These are phyloP conservation scores for Yarrowia sp. DNA, from an alignment of 805 yeast genomes.

Conservation along the genomic window DNA sequence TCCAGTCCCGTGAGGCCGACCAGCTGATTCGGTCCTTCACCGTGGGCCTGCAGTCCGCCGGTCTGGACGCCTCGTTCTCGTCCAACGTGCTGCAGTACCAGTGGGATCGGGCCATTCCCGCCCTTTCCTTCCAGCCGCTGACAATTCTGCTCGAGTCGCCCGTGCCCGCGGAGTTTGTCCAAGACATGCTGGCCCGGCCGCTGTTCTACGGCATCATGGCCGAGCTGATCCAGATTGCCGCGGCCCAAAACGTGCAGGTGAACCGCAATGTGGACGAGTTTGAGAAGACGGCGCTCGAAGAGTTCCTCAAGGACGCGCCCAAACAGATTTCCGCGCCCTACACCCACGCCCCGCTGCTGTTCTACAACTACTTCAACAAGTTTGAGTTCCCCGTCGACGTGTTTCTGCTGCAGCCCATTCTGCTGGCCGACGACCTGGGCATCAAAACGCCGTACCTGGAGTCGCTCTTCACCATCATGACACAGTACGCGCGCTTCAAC, in stretches of 20 bases:
- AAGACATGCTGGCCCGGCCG: slow-evolving; percentile 84
- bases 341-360: slow-evolving; percentile 60
- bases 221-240: slow-evolving; percentile 69
- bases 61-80: slow-evolving; percentile 42
- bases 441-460: slow-evolving; percentile 91
- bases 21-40: slow-evolving; percentile 40
- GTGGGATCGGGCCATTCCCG: slow-evolving; percentile 85
- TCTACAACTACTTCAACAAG: slow-evolving; percentile 68
- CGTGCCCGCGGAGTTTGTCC: slow-evolving; percentile 62
- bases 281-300: slow-evolving; percentile 22
- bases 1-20: slow-evolving; percentile 29
- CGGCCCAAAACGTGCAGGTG: slow-evolving; percentile 65
- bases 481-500: slow-evolving; percentile 49
- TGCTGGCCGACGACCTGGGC: slow-evolving; percentile 86
- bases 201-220: slow-evolving; percentile 77
- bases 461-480: slow-evolving; percentile 69
- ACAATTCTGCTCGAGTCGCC: slow-evolving; percentile 76
- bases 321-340: slow-evolving; percentile 5
- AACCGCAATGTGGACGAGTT: slow-evolving; percentile 58
- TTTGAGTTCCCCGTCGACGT: slow-evolving; percentile 73
- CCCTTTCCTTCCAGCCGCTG: slow-evolving; percentile 78
- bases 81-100: slow-evolving; percentile 54
- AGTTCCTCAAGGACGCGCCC: slow-evolving; percentile 25
- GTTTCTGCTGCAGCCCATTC: slow-evolving; percentile 80
- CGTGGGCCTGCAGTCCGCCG: slow-evolving; percentile 42